Conservation (phyloP, 164 flowering plant genomes). For the Nymphaea colorata region DNA sequence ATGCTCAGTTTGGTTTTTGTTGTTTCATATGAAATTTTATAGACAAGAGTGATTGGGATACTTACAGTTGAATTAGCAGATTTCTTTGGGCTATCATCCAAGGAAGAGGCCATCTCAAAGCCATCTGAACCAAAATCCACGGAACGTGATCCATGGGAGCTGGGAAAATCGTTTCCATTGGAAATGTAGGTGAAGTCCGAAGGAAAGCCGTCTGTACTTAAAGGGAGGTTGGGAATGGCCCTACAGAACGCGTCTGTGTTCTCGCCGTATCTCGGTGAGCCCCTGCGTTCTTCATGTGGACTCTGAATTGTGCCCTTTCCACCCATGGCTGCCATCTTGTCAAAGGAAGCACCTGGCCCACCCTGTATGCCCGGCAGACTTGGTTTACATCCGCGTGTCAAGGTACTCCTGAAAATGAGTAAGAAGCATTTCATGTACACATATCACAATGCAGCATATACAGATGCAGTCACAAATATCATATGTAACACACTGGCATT, state of each 20-base stretch:
- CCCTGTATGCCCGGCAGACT: not conserved
- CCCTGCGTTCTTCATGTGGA: not conserved
- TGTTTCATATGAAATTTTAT: too few species aligned
- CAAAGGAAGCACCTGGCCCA: not conserved
- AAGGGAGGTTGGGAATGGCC: not conserved
- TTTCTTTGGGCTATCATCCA: not conserved
- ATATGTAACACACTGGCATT: too few species aligned
- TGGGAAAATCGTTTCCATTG: not conserved
- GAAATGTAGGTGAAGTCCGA: not conserved
- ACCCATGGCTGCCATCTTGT: not conserved
- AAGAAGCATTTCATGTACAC: not conserved
- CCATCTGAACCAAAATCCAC: not conserved
- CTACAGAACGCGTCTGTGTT: not conserved
- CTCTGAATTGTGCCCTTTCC: not conserved
- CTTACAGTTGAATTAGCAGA: too few species aligned
- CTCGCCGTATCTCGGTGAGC: not conserved
- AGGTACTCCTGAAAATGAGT: not conserved
- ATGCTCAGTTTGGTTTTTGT: too few species aligned
- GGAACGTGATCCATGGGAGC: not conserved
- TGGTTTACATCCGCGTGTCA: not conserved
- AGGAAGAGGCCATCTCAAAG: not conserved
- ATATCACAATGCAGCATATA: too few species aligned
- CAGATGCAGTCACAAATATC: too few species aligned
- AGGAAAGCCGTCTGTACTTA: not conserved
- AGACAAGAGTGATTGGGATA: too few species aligned